Conservation (phyloP, 1,139 yeast genomes). For the Yamadazyma membranifaciens region DNA sequence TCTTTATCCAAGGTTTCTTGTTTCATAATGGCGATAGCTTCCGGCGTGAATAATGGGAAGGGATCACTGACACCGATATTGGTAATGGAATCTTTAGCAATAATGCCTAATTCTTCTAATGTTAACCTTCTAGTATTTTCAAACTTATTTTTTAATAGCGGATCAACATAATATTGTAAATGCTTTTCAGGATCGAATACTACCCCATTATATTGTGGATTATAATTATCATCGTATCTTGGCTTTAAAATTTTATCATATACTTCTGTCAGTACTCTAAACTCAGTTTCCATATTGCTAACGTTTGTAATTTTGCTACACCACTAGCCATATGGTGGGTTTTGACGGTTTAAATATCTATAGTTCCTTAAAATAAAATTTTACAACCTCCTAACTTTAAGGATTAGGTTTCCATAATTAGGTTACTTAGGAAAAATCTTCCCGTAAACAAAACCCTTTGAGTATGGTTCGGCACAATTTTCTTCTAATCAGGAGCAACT, state of each 20-base stretch:
- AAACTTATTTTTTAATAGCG: constrained; percentile 21
- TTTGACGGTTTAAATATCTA: too few species aligned
- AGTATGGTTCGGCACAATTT: too few species aligned
- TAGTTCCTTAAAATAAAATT: too few species aligned
- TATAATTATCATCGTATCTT: background rate
- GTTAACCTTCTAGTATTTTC: constrained; percentile 41
- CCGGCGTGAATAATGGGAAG: constrained; percentile 56
- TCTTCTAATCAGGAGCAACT: too few species aligned
- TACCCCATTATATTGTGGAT: constrained; percentile 1
- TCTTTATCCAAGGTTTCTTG: constrained; percentile 47
- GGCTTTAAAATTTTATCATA: background rate
- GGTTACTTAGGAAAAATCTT: too few species aligned
- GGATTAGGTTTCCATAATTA: too few species aligned
- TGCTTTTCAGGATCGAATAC: constrained; percentile 47
- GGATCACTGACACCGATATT: constrained; percentile 55
- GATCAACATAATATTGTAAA: constrained; percentile 35
- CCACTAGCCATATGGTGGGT: too few species aligned
- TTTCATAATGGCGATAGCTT: constrained; percentile 55
- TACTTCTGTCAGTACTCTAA: background rate
- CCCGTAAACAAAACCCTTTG: too few species aligned
- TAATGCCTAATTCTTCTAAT: constrained; percentile 45
- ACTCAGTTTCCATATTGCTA: too few species aligned
- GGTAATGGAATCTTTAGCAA: constrained; percentile 36
- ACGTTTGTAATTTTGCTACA: too few species aligned
- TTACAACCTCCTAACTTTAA: too few species aligned